Evolutionary conservation across 176 grass and related monocot genomes (phyloP).

Genomic region (Carex pumila): DNA sequence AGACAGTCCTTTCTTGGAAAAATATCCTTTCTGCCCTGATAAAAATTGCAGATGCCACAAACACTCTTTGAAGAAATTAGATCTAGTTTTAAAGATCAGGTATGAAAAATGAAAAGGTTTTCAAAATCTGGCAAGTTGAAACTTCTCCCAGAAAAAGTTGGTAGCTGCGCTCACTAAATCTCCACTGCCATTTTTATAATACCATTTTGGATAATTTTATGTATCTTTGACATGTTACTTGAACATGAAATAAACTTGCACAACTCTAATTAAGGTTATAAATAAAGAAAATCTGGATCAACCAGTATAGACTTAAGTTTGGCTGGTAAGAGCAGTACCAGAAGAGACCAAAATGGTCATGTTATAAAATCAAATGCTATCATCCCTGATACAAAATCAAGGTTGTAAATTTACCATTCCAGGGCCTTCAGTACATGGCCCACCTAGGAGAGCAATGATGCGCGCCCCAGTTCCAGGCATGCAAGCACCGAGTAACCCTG

Average conservation of each 20-base stretch:
- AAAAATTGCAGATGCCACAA: background rate
- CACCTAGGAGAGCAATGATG: slow-evolving; percentile 80
- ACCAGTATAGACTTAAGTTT: background rate
- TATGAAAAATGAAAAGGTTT: background rate
- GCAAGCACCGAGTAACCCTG: slow-evolving; percentile 85
- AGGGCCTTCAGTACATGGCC: slow-evolving; percentile 84
- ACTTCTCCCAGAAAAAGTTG: background rate
- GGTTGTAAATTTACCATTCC: slow-evolving; percentile 69
- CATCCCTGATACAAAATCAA: background rate
- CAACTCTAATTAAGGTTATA: background rate
- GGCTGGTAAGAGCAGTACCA: slow-evolving; percentile 1
- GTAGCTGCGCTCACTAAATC: background rate
- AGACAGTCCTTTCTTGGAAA: background rate
- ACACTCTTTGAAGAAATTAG: background rate
- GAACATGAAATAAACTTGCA: background rate
- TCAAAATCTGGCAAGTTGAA: background rate
- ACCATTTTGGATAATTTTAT: background rate
- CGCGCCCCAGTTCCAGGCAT: slow-evolving; percentile 81
- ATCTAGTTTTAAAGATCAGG: background rate
- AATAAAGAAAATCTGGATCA: background rate
- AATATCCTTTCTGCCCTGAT: background rate
- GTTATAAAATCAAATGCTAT: slow-evolving; percentile 1
- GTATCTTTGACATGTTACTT: background rate
- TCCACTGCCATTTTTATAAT: background rate
- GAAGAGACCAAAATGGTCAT: background rate